Base-by-base conservation (phyloP, 768 basidiomycete genomes). In the Piloderma croceum region DNA sequence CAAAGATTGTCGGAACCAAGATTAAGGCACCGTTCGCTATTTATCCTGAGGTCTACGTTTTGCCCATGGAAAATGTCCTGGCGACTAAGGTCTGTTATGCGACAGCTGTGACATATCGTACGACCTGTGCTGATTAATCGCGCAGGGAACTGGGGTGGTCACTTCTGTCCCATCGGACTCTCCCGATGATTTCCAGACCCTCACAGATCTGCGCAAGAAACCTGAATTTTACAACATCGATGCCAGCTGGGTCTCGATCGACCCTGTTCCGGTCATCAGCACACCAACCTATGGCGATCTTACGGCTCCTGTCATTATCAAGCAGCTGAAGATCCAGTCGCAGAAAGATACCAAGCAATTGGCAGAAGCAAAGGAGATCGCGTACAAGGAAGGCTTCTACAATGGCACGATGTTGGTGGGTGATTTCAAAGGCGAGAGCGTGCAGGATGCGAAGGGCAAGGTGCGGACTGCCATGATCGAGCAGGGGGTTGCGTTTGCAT, bases 321-420 rank as follows among this genome's bases (percentile, higher is more conserved):
- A 88, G 61, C 70, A 90, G 64, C 59, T 98, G 46, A 97, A 98
- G 70, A 92, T 99, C 55, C 83, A 90, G 50, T 94, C 90, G 2
- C 89, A 92, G 57, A 93, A 92, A 62, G 96, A 99, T 56, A 74
- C 73, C 33, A 93, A 92, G 64, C 88, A 89, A 62, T 77, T 99
- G 20, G 82, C 84, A 3, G 93, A 97, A 59, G 96, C 96, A 37
- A 99, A 99, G 65, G 96, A 97, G 54, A 77, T 97, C 46, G 89
- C 90, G 7, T 98, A 98, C 68, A 98, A 96, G 67, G 94, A 97
- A 62, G 96, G 96, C 17, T 97, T 97, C 75, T 97, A 97, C 62
- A 78, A 75, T 54, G 96, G 96, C 9, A 83, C 74, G 4, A 97
- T 99, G 93, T 46, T 80, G 38, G 76, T 89, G 7, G 96, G 94